Percentiles rank a stretch among this genome's conserved stretches.
phyloP scores from a whole-genome alignment of 176 grass and related monocot genomes.

The Juncus effusus region DNA sequence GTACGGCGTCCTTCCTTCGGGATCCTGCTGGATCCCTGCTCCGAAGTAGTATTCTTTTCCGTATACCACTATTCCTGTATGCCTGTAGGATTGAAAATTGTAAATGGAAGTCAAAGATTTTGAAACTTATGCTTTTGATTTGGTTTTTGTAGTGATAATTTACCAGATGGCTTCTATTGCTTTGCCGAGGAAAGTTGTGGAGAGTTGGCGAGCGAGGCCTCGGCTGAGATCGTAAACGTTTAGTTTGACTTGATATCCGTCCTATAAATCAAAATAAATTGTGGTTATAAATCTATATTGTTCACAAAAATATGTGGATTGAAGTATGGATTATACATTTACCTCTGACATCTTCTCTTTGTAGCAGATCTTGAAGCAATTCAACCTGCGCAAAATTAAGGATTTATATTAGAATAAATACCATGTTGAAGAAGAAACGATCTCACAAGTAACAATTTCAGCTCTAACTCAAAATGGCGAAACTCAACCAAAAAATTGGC shows the following conservation, averaged over 20 bases:
- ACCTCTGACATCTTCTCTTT: constrained; percentile 61
- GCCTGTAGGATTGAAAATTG: constrained; percentile 34
- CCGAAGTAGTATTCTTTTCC: constrained; percentile 76
- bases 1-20: constrained; percentile 51
- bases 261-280: constrained; percentile 39
- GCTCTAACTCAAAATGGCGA: too few relatives aligned
- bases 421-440: too few relatives aligned
- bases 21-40: constrained; percentile 62
- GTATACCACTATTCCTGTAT: constrained; percentile 75
- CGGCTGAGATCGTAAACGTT: constrained; percentile 82
- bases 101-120: not conserved
- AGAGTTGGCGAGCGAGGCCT: constrained; percentile 70
- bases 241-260: constrained; percentile 80
- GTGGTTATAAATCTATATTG: constrained; percentile 11
- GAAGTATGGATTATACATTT: not conserved
- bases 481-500: too few relatives aligned
- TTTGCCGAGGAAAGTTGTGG: constrained; percentile 51
- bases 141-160: not conserved
- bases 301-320: not conserved
- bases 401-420: not conserved
- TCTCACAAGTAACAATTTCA: too few relatives aligned
- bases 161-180: constrained; percentile 77
- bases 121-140: not conserved
- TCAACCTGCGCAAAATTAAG: constrained; percentile 36
- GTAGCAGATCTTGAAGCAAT: constrained; percentile 45